Conservation (phyloP, 441 rosid genomes). For the Adansonia gregorii region DNA sequence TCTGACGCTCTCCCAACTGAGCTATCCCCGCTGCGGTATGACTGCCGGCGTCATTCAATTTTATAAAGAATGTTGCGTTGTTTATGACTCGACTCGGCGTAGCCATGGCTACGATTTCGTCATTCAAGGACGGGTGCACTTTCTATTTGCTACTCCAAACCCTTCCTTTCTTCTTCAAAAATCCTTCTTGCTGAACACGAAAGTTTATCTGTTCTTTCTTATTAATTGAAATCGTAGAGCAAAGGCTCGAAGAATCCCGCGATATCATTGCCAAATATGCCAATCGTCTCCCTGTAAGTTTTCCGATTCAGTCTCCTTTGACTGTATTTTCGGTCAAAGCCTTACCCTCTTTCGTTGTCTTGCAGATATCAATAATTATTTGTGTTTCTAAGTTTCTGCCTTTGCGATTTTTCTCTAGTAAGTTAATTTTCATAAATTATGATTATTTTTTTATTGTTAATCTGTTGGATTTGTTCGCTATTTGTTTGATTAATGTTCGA, state of each 20-base stretch:
- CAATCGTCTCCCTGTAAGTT: conserved; percentile 72
- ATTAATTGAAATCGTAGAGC: conserved; percentile 44
- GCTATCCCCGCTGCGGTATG: conserved; percentile 57
- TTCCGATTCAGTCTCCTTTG: neutral
- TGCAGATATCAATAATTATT: no score
- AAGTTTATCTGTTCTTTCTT: no score
- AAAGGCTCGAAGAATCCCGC: conserved; percentile 66
- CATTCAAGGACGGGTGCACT: conserved; percentile 69
- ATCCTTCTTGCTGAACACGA: no score
- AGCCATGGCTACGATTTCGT: conserved; percentile 38
- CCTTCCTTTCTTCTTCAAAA: no score
- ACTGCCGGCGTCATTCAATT: no score
- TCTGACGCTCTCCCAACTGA: conserved; percentile 95
- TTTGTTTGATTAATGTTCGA: neutral
- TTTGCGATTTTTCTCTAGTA: neutral
- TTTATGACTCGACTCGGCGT: neutral
- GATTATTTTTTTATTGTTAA: no score
- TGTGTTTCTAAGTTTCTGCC: neutral
- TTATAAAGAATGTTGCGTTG: no score
- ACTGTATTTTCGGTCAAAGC: neutral
- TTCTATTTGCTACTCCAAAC: conserved; percentile 45
- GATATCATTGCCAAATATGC: conserved; percentile 67
- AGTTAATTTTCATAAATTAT: neutral
- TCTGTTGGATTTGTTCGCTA: neutral
- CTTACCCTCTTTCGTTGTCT: no score